Conservation (phyloP, 768 basidiomycete species). For the Phylloporus rhodoxanthus region DNA sequence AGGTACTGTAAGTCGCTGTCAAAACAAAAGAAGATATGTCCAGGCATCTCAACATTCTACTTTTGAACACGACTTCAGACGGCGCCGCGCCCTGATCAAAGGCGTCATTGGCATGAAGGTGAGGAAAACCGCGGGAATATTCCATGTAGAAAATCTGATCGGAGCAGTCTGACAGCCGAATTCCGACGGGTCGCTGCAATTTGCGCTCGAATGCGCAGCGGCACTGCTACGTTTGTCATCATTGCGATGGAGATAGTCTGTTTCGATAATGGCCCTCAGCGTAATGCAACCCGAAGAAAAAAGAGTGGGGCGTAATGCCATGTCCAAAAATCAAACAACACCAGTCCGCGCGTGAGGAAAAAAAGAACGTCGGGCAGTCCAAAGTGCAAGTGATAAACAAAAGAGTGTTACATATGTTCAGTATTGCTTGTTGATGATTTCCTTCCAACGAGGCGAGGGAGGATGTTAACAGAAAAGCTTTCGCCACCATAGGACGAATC, state of each 20-base stretch:
- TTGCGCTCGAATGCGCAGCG: too few relatives aligned
- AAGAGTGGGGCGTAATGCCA: too few relatives aligned
- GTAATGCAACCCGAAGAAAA: too few relatives aligned
- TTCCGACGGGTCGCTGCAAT: too few relatives aligned
- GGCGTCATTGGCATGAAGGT: not conserved
- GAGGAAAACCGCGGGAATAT: not conserved
- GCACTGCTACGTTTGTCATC: too few relatives aligned
- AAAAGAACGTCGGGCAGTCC: slow-evolving; percentile 19
- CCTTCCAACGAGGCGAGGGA: slow-evolving; percentile 2
- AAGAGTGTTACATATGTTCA: slow-evolving; percentile 33
- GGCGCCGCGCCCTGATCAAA: not conserved
- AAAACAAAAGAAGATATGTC: not conserved
- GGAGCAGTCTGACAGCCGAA: not conserved
- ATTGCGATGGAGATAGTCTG: too few relatives aligned
- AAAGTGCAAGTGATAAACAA: slow-evolving; percentile 24
- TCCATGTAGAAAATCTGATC: slow-evolving; percentile 1
- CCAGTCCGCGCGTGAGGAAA: slow-evolving; percentile 7
- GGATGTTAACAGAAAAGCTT: slow-evolving; percentile 63
- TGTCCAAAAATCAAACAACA: slow-evolving; percentile 26
- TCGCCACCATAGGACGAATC: slow-evolving; percentile 75
- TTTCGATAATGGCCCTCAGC: too few relatives aligned
- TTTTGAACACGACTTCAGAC: not conserved
- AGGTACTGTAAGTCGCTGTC: not conserved
- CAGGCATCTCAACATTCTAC: not conserved
- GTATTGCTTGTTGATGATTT: slow-evolving; percentile 15